Conservation (phyloP, 2,329 filamentous ascomycete genomes). For the Colletotrichum chrysophilum region DNA sequence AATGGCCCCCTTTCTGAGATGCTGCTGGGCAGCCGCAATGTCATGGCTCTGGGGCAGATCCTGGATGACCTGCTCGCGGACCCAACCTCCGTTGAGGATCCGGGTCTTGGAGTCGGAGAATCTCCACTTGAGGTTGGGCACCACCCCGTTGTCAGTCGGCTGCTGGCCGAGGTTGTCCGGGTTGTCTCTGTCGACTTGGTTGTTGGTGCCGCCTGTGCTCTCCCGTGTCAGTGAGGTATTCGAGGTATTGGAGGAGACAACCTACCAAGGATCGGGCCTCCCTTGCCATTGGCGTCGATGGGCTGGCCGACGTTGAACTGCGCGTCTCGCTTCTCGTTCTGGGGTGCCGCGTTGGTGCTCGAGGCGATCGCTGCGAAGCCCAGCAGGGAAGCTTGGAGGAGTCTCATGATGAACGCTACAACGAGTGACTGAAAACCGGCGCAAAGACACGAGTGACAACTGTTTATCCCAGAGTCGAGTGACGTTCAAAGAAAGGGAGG, state of each 20-base stretch:
- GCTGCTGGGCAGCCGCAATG: constrained; percentile 72
- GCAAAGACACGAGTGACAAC: not conserved
- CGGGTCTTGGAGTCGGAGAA: constrained; percentile 72
- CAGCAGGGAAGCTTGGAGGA: not conserved
- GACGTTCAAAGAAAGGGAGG: not conserved
- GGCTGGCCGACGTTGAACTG: constrained; percentile 59
- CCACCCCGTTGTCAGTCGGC: constrained; percentile 65
- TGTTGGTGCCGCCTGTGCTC: constrained; percentile 66
- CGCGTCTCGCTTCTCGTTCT: constrained; percentile 16
- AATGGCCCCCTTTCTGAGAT: constrained; percentile 69
- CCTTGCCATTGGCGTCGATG: constrained; percentile 61
- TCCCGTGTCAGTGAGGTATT: not conserved
- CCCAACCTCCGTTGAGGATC: constrained; percentile 69
- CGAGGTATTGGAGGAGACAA: not conserved
- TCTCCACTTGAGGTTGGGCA: constrained; percentile 73
- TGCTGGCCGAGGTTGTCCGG: constrained; percentile 68
- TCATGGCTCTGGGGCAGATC: constrained; percentile 70
- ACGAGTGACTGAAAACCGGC: not conserved
- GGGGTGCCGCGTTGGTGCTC: not conserved
- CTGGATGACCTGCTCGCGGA: constrained; percentile 69
- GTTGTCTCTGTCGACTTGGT: constrained; percentile 64
- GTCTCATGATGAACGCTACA: not conserved
- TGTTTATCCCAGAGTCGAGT: not conserved
- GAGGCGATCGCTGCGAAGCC: not conserved
- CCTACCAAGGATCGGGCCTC: constrained; percentile 62